A percentile compares a stretch with the other conserved stretches of the same genome.
These are phyloP conservation scores for Thalassiosira exigua DNA, from an alignment of 352 stramenopile species.

Conservation along the genomic window DNA sequence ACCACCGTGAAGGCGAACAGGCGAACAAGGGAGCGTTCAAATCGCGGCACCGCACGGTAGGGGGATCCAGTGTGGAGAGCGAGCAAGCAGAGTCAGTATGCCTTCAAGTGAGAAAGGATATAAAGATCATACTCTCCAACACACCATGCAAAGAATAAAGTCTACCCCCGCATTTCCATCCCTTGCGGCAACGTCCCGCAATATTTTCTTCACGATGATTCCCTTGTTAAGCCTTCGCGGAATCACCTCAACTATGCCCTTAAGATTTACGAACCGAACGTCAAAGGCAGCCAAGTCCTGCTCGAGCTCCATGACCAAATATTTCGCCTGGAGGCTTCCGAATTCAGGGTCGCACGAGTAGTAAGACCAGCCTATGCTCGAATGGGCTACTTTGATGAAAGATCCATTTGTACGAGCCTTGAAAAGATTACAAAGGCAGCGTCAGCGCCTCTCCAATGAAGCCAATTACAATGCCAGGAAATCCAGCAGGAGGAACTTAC, in stretches of 20 bases:
- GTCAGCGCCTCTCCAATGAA: too few relatives aligned
- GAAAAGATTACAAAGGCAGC: too few relatives aligned
- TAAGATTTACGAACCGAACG: constrained; percentile 58
- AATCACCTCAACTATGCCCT: constrained; percentile 89
- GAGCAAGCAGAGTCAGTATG: not conserved
- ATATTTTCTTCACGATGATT: constrained; percentile 91
- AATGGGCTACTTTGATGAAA: constrained; percentile 88
- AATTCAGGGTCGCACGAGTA: constrained; percentile 93
- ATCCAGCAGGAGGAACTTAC: too few relatives aligned
- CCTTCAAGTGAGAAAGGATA: constrained; percentile 3
- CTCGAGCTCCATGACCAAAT: constrained; percentile 83
- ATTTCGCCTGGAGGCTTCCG: constrained; percentile 91
- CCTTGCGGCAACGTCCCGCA: constrained; percentile 87
- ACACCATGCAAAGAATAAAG: constrained; percentile 94
- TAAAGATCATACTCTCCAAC: constrained; percentile 93
- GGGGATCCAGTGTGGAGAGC: not conserved
- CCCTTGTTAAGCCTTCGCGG: constrained; percentile 93
- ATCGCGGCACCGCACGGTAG: not conserved
- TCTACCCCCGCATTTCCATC: constrained; percentile 86
- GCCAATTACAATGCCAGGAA: too few relatives aligned
- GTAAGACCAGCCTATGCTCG: constrained; percentile 94
- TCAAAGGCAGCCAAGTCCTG: constrained; percentile 47
- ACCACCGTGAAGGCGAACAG: constrained; percentile 71
- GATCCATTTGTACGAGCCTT: constrained; percentile 91
- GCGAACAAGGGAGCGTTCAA: not conserved